Percentiles rank a stretch among this genome's conserved stretches.
phyloP scores from a whole-genome alignment of 192 early-diverging fungal species.

The Rhizophagus clarus region DNA sequence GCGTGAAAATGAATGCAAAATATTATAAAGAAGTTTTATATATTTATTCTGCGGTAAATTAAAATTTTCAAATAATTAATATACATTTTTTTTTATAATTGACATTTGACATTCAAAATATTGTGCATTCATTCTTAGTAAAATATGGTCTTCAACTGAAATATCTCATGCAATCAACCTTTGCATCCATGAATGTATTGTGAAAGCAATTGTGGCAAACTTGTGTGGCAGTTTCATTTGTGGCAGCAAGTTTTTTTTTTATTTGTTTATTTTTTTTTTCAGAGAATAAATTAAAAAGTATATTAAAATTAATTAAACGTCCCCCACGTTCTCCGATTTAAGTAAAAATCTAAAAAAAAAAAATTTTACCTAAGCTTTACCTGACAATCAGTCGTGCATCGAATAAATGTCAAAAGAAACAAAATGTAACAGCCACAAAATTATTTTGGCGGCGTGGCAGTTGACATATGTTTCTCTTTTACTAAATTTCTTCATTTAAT shows the following conservation, averaged over 20 bases:
- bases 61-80: neutral
- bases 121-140: neutral
- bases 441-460: too few relatives aligned
- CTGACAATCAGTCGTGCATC: too few relatives aligned
- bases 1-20: constrained; percentile 13
- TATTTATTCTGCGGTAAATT: neutral
- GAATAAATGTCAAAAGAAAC: too few relatives aligned
- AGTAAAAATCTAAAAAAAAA: too few relatives aligned
- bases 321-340: too few relatives aligned
- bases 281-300: too few relatives aligned
- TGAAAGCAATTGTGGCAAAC: neutral
- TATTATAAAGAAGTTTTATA: neutral
- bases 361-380: too few relatives aligned
- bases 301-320: too few relatives aligned
- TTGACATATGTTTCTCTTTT: too few relatives aligned
- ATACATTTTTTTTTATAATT: neutral
- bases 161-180: neutral
- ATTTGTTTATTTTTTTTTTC: neutral
- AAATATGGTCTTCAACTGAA: neutral
- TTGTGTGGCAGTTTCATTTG: neutral
- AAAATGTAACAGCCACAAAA: too few relatives aligned
- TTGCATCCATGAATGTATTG: neutral
- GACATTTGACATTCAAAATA: neutral
- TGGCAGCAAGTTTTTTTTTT: neutral
- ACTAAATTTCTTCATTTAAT: too few relatives aligned